Evolutionary conservation across 2,329 filamentous ascomycete species (phyloP).

Genomic region (Penicillium janthinellum): DNA sequence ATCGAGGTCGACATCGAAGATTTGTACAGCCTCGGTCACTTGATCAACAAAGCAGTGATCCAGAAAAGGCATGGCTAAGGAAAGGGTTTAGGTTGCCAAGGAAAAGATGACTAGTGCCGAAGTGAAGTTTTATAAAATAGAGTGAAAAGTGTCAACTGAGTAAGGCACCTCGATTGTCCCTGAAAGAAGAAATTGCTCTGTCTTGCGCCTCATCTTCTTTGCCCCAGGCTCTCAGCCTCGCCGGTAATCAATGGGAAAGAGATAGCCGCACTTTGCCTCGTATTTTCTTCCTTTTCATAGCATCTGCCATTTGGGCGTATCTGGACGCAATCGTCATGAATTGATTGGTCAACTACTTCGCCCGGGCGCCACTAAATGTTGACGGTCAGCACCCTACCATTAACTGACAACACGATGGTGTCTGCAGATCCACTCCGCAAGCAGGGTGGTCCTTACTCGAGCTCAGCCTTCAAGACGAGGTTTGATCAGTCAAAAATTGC

Average conservation of each 20-base stretch:
- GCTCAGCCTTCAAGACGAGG: background rate
- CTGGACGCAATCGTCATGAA: background rate
- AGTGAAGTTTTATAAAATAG: background rate
- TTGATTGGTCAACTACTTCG: background rate
- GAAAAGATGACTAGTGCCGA: background rate
- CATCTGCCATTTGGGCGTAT: too few relatives aligned
- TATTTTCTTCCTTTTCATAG: background rate
- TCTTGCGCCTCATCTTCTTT: background rate
- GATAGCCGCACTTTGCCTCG: background rate
- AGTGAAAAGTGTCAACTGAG: background rate
- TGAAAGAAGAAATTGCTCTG: background rate
- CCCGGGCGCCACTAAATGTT: background rate
- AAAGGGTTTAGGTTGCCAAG: background rate
- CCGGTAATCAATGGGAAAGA: background rate
- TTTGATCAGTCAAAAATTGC: background rate
- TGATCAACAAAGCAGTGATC: background rate
- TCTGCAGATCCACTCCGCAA: background rate
- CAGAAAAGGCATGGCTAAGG: background rate
- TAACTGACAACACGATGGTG: background rate
- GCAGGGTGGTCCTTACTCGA: background rate
- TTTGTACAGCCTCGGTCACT: background rate
- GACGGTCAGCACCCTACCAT: background rate
- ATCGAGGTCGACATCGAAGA: background rate
- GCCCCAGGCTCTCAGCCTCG: too few relatives aligned
- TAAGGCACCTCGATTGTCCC: background rate